phyloP scores from a whole-genome alignment of 257 asterid species.

The Buddleja alternifolia region DNA sequence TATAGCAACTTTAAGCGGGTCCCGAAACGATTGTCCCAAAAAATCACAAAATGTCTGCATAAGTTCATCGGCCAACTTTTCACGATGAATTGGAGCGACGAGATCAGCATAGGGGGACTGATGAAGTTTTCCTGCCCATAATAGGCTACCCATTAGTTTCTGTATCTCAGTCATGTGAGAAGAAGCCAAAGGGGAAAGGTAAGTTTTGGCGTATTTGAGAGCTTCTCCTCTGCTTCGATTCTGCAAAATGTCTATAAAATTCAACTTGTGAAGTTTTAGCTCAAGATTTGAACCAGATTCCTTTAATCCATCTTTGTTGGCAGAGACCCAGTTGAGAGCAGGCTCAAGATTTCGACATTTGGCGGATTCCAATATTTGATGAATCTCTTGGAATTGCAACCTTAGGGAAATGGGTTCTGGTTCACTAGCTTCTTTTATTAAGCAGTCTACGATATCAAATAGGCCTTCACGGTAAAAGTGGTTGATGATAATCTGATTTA shows the following conservation, averaged over 20 bases:
- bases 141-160: slow-evolving; percentile 56
- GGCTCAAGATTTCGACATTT: slow-evolving; percentile 51
- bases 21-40: slow-evolving; percentile 49
- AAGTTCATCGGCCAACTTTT: slow-evolving; percentile 43
- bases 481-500: slow-evolving; percentile 51
- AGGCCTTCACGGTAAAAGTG: slow-evolving; percentile 60
- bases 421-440: slow-evolving; percentile 54
- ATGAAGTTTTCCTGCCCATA: slow-evolving; percentile 59
- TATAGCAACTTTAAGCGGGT: slow-evolving; percentile 52
- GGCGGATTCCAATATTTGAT: slow-evolving; percentile 50
- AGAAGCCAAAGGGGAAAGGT: slow-evolving; percentile 51
- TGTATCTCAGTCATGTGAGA: slow-evolving; percentile 46
- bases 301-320: slow-evolving; percentile 43
- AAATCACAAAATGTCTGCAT: slow-evolving; percentile 45
- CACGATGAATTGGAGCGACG: slow-evolving; percentile 47
- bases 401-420: slow-evolving; percentile 51
- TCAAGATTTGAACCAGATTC: slow-evolving; percentile 44
- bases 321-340: slow-evolving; percentile 55
- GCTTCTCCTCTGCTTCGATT: slow-evolving; percentile 42
- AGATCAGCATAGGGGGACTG: slow-evolving; percentile 58
- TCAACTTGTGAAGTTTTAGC: slow-evolving; percentile 56
- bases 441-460: slow-evolving; percentile 53
- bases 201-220: slow-evolving; percentile 41
- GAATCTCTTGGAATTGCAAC: slow-evolving; percentile 51
- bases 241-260: slow-evolving; percentile 50